A percentile compares a stretch with the other conserved stretches of the same genome.
These are phyloP conservation scores for Botryotinia narcissicola DNA, from an alignment of 2,329 filamentous ascomycete genomes.

Conservation along the genomic window DNA sequence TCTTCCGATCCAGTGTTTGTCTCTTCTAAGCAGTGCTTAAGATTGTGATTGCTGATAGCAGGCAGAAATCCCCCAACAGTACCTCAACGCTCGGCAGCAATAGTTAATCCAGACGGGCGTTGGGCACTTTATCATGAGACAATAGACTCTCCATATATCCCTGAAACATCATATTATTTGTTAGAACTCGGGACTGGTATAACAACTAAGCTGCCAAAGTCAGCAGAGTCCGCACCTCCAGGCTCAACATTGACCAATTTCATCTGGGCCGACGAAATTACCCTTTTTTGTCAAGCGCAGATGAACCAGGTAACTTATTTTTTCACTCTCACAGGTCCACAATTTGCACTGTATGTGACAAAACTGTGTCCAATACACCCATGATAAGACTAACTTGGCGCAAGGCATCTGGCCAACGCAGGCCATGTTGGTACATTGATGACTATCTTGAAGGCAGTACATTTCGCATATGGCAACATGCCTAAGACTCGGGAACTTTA, in stretches of 20 bases:
- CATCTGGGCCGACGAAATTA: not conserved
- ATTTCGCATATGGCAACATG: accelerated
- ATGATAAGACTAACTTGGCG: not conserved
- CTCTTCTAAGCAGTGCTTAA: not conserved
- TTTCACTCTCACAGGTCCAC: not conserved
- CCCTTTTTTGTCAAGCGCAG: not conserved
- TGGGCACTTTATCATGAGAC: not conserved
- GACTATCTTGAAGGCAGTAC: not conserved
- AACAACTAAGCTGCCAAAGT: not conserved
- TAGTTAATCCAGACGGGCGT: not conserved
- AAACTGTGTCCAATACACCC: not conserved
- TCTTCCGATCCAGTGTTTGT: not conserved
- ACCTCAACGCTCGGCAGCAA: conserved; percentile 1
- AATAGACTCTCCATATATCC: not conserved
- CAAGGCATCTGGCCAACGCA: not conserved
- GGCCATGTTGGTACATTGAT: not conserved
- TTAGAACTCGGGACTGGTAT: not conserved
- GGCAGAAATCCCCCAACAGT: not conserved
- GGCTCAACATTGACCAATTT: not conserved
- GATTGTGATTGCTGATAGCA: not conserved
- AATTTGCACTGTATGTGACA: not conserved
- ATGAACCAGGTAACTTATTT: not conserved
- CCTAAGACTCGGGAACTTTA: too few relatives aligned
- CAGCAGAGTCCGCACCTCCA: not conserved
- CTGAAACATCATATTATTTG: not conserved